Evolutionary conservation across 768 basidiomycete species (phyloP).

Genomic region (Xerocomus spinulosus): DNA sequence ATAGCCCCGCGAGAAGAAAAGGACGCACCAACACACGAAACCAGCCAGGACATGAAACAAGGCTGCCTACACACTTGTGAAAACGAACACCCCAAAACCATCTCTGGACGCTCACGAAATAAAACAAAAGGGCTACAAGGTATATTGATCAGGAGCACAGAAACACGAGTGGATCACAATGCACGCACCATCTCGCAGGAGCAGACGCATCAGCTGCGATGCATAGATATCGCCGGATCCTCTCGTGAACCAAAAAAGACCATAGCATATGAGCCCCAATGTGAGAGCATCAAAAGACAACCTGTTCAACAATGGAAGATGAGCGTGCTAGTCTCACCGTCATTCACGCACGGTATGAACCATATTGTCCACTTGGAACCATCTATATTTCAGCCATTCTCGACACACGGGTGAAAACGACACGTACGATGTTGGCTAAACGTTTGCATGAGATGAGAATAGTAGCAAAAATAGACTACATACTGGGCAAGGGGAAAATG

Average conservation of each 20-base stretch:
- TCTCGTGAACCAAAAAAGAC: conserved; percentile 2
- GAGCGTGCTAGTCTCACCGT: background rate
- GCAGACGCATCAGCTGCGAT: conserved; percentile 4
- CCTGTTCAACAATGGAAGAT: background rate
- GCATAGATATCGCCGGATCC: background rate
- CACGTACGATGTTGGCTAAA: conserved; percentile 9
- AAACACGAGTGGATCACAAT: background rate
- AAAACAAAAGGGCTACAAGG: conserved; percentile 6
- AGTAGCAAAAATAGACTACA: background rate
- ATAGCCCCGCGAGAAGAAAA: background rate
- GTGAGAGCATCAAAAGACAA: conserved; percentile 10
- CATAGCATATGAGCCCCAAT: conserved; percentile 1
- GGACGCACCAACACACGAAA: conserved; percentile 2
- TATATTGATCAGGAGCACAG: too few species aligned
- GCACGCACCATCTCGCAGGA: conserved; percentile 9
- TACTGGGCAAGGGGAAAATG: background rate
- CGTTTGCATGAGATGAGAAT: background rate
- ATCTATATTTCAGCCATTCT: background rate
- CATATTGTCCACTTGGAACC: conserved; percentile 9
- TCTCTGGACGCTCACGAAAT: conserved; percentile 3
- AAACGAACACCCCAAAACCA: too few species aligned
- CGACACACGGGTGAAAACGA: background rate
- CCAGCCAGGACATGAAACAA: background rate
- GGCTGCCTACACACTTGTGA: background rate
- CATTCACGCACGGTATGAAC: background rate